Evolutionary conservation across 1,284 basidiomycete genomes (phyloP).

Genomic region (Stygiomarasmius scandens): DNA sequence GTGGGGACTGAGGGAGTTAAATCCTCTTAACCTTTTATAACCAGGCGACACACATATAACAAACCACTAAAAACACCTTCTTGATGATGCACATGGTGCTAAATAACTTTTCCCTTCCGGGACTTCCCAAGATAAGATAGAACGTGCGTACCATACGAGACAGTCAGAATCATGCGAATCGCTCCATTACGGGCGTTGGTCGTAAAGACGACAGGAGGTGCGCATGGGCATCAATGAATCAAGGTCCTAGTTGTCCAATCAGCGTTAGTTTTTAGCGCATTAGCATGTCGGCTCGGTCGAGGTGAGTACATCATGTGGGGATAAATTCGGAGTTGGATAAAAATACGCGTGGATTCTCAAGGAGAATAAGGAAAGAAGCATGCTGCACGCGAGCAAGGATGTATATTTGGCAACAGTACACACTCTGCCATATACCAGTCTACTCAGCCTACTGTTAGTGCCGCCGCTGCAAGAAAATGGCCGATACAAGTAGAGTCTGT

Average conservation of each 20-base stretch:
- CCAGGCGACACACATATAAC: too few species aligned
- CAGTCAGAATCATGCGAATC: not conserved
- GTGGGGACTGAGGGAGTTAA: not conserved
- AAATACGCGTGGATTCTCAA: not conserved
- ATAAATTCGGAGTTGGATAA: not conserved
- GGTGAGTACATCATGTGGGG: too few species aligned
- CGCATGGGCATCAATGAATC: not conserved
- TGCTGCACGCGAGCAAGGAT: not conserved
- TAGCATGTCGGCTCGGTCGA: too few species aligned
- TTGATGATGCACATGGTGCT: too few species aligned
- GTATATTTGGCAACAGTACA: not conserved
- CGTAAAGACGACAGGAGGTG: not conserved
- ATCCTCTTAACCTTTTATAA: not conserved
- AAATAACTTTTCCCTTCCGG: too few species aligned
- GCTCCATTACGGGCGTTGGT: not conserved
- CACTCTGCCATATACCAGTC: not conserved
- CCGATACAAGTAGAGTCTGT: too few species aligned
- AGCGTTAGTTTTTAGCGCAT: too few species aligned
- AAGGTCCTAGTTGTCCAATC: too few species aligned
- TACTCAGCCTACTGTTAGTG: not conserved
- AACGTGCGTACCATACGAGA: not conserved
- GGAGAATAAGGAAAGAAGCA: not conserved
- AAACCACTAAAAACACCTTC: too few species aligned
- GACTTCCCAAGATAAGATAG: not conserved
- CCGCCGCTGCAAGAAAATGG: too few species aligned